Conservation (phyloP, 2,329 filamentous ascomycete genomes). For the Microcyclosporella mali region DNA sequence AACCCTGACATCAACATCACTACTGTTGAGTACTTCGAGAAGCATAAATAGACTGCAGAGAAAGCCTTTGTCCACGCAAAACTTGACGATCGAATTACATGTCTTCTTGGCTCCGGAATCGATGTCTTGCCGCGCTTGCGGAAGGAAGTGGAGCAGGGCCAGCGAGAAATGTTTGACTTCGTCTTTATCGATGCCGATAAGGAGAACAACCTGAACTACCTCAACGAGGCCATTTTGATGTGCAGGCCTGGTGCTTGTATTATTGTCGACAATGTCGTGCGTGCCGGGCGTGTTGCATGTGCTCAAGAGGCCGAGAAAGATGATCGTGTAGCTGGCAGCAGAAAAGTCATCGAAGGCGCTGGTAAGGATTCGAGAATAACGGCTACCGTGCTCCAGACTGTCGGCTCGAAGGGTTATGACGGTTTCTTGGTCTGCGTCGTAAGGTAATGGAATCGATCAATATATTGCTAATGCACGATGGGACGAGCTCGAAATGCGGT, state of each 20-base stretch:
- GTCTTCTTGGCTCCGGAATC: slow-evolving; percentile 14
- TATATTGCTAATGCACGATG: too few species aligned
- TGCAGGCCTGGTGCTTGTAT: slow-evolving; percentile 12
- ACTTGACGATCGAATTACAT: slow-evolving; percentile 15
- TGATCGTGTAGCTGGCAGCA: slow-evolving; percentile 23
- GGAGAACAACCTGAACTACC: slow-evolving; percentile 18
- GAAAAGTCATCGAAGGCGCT: slow-evolving; percentile 38
- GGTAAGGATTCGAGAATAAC: slow-evolving; percentile 40
- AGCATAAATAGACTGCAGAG: slow-evolving; percentile 12
- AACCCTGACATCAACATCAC: slow-evolving; percentile 14
- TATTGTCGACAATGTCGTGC: slow-evolving; percentile 22
- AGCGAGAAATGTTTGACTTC: slow-evolving; percentile 18
- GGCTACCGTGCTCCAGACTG: slow-evolving; percentile 40
- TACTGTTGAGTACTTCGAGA: slow-evolving; percentile 15
- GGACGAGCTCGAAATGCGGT: too few species aligned
- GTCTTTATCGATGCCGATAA: slow-evolving; percentile 26
- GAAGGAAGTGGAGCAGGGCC: slow-evolving; percentile 13
- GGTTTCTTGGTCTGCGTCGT: slow-evolving; percentile 34
- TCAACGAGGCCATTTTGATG: slow-evolving; percentile 15
- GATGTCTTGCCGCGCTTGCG: slow-evolving; percentile 19
- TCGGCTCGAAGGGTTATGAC: slow-evolving; percentile 45
- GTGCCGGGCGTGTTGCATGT: slow-evolving; percentile 25
- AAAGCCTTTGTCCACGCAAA: slow-evolving; percentile 12
- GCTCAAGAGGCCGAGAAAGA: slow-evolving; percentile 20
- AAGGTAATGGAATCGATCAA: slow-evolving; percentile 6